phyloP scores from a whole-genome alignment of 345 rosid species.

The Rubroshorea leprosula region DNA sequence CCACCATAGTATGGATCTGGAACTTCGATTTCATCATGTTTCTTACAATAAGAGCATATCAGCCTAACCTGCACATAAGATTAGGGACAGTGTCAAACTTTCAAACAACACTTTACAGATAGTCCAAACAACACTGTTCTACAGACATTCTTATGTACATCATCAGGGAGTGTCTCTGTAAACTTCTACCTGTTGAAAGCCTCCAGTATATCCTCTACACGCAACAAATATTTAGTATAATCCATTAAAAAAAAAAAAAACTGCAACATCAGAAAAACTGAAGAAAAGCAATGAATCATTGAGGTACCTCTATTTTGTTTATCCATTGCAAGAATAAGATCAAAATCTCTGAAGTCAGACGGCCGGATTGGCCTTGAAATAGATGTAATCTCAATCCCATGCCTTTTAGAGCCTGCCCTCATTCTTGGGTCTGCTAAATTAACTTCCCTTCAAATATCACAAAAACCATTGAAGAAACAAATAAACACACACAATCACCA shows the following conservation, averaged over 20 bases:
- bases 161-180: slow-evolving; percentile 51
- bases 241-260: no score
- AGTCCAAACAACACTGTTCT: background rate
- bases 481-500: background rate
- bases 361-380: slow-evolving; percentile 79
- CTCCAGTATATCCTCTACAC: slow-evolving; percentile 71
- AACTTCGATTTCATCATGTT: slow-evolving; percentile 69
- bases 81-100: background rate
- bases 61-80: slow-evolving; percentile 63
- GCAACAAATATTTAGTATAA: no score
- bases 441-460: slow-evolving; percentile 47
- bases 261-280: slow-evolving; percentile 68
- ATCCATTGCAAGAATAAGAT: slow-evolving; percentile 94
- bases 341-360: slow-evolving; percentile 78
- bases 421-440: slow-evolving; percentile 83
- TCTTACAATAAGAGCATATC: slow-evolving; percentile 92
- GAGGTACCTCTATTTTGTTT: slow-evolving; percentile 55
- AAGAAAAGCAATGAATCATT: no score
- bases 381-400: slow-evolving; percentile 84
- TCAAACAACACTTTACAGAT: no score
- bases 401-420: slow-evolving; percentile 75
- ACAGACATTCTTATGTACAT: slow-evolving; percentile 71
- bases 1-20: slow-evolving; percentile 96
- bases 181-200: slow-evolving; percentile 77
- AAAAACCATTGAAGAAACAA: background rate